Percentiles rank a stretch among this genome's conserved stretches.
Conservation (phyloP, 768 basidiomycete genomes). For the Trametes cingulata region DNA sequence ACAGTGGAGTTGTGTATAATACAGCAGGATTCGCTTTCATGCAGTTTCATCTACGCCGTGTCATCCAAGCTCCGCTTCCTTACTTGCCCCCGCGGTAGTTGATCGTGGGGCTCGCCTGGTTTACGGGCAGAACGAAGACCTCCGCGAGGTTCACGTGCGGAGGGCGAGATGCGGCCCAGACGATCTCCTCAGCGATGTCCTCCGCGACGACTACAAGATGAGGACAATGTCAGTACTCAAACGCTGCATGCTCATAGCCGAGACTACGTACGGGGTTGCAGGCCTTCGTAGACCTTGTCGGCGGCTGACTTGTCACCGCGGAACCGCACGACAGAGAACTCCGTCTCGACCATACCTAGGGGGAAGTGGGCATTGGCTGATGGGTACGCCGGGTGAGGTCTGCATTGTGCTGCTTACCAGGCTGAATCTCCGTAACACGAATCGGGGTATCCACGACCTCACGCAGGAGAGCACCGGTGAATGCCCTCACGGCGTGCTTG, state of each 20-base stretch:
- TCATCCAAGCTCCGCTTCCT: constrained; percentile 30
- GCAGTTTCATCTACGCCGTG: not conserved
- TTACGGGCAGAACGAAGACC: constrained; percentile 73
- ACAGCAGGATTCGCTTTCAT: constrained; percentile 10
- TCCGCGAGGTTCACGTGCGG: constrained; percentile 92
- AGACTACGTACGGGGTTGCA: constrained; percentile 73
- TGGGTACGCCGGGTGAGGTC: not conserved
- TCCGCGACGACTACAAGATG: constrained; percentile 62
- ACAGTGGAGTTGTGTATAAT: constrained; percentile 4
- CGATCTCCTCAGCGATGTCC: constrained; percentile 97
- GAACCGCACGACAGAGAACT: constrained; percentile 91
- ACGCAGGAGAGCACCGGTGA: constrained; percentile 76
- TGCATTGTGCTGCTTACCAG: constrained; percentile 50
- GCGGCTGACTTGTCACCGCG: constrained; percentile 82
- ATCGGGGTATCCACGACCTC: constrained; percentile 94
- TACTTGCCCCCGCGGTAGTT: constrained; percentile 52
- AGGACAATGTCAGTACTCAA: not conserved
- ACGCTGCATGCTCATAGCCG: not conserved
- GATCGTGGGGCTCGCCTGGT: constrained; percentile 72
- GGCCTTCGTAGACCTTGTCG: constrained; percentile 87
- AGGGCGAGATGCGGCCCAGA: constrained; percentile 92
- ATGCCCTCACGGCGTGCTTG: constrained; percentile 83
- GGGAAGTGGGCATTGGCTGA: not conserved
- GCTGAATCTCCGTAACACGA: constrained; percentile 92
- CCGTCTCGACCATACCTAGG: constrained; percentile 82